Evolutionary conservation across 495 filamentous ascomycete genomes (phyloP).

Genomic region (Penicillium paradoxum): DNA sequence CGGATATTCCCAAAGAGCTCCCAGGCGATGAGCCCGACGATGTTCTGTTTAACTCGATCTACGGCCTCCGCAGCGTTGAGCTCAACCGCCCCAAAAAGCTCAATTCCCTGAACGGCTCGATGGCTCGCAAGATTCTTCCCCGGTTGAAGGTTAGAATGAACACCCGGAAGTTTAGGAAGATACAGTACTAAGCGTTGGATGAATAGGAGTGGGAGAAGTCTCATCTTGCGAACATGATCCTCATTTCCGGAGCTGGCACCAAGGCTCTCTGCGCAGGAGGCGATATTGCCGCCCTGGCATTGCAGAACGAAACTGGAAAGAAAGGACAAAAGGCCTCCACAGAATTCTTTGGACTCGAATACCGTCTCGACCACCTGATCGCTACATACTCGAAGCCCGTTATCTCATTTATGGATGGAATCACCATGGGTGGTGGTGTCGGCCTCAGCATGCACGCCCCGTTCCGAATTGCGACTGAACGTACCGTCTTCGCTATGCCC

Average conservation of each 20-base stretch:
- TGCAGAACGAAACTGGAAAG: conserved; percentile 60
- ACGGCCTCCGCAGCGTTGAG: conserved; percentile 87
- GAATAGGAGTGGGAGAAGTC: conserved; percentile 85
- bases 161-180: background rate
- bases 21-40: conserved; percentile 75
- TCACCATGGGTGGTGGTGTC: conserved; percentile 97
- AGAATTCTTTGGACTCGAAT: conserved; percentile 88
- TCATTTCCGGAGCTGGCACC: conserved; percentile 81
- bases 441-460: conserved; percentile 92
- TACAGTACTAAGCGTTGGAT: conserved; percentile 15
- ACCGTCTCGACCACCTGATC: conserved; percentile 88
- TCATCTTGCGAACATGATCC: conserved; percentile 82
- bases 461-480: conserved; percentile 93
- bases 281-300: conserved; percentile 74
- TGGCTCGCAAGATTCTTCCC: conserved; percentile 87
- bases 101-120: conserved; percentile 88
- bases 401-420: conserved; percentile 93
- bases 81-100: conserved; percentile 88
- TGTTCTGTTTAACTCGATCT: conserved; percentile 82
- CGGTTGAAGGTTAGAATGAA: conserved; percentile 56
- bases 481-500: conserved; percentile 94
- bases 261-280: conserved; percentile 92
- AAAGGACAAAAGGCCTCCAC: conserved; percentile 64
- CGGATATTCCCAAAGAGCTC: conserved; percentile 47
- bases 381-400: conserved; percentile 94